Base-by-base conservation (phyloP, 148 eudicot species). In the Silene uniflora region DNA sequence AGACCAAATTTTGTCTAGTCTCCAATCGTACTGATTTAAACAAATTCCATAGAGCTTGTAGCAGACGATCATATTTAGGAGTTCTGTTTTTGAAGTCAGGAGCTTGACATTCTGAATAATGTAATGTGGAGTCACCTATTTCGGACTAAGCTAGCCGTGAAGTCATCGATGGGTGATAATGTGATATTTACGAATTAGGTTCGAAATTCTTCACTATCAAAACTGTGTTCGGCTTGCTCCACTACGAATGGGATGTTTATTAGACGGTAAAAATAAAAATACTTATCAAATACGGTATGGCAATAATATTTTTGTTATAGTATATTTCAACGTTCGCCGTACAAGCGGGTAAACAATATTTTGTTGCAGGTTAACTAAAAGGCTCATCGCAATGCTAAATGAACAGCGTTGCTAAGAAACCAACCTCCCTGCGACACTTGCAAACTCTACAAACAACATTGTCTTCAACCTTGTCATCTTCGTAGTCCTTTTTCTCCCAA, bases 381-480 rank as follows among this genome's bases (percentile, higher is more conserved):
- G 24, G 25, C 63, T 21, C 21, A 6, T 1, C 0, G 21, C 1
- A 5, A 3, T 5, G 21, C 9, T 19, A 21, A 60, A n/a, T 6
- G 18, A 5, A 7, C 11, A 1, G 9, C 42, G 13, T 5, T 39
- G 32, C 54, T 42, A 67, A 81, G 62, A 81, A 72, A 44, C 2
- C 21, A 59, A 72, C 52, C 32, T 81, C 80, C 7, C 77, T 19
- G 6, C 10, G 9, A 49, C 79, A 71, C 10, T 73, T 81, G 47
- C 83, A 76, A 24, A 29, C n/a, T 56, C 47, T 55, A 67, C 83
- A 81, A 72, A 47, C 69, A 17, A 81, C 55, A 13, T 1, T 66
- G 32, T 76, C 83, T 7, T 76, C 76, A 29, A 7, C 16, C 6
- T 22, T 72, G 25, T 47, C 73, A 2, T 67, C 21, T 3, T 56